A percentile compares a stretch with the other conserved stretches of the same genome.
phyloP scores from a whole-genome alignment of 805 yeast genomes.

The Brettanomyces anomalus region DNA sequence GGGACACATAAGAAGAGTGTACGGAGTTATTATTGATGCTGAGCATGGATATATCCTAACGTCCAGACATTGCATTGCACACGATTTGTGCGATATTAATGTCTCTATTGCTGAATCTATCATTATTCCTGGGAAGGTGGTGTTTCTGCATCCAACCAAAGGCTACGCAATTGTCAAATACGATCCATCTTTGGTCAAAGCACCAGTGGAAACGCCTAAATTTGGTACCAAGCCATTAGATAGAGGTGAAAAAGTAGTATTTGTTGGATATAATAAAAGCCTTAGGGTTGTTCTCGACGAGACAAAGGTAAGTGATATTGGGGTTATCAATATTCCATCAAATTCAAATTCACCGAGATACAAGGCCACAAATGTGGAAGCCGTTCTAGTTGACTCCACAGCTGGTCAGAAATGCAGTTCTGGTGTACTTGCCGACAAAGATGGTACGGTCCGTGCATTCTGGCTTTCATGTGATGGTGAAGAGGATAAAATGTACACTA shows the following conservation, averaged over 20 bases:
- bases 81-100: slow-evolving; percentile 67
- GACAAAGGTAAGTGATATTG: slow-evolving; percentile 68
- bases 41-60: slow-evolving; percentile 70
- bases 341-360: slow-evolving; percentile 66
- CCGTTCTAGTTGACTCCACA: slow-evolving; percentile 65
- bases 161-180: slow-evolving; percentile 79
- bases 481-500: slow-evolving; percentile 52
- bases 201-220: slow-evolving; percentile 62
- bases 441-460: slow-evolving; percentile 74
- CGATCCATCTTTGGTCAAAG: slow-evolving; percentile 65
- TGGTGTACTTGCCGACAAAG: slow-evolving; percentile 68
- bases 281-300: slow-evolving; percentile 64
- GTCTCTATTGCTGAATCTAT: slow-evolving; percentile 82
- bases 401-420: slow-evolving; percentile 62
- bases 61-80: slow-evolving; percentile 73
- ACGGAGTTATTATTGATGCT: slow-evolving; percentile 80
- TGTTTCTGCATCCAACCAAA: slow-evolving; percentile 79
- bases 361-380: slow-evolving; percentile 77
- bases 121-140: slow-evolving; percentile 69
- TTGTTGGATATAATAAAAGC: slow-evolving; percentile 71
- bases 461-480: slow-evolving; percentile 86
- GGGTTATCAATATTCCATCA: slow-evolving; percentile 65
- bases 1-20: slow-evolving; percentile 48
- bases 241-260: slow-evolving; percentile 70
- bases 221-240: slow-evolving; percentile 47